phyloP scores from a whole-genome alignment of 2,329 filamentous ascomycete species.

The Botrytis tulipae region DNA sequence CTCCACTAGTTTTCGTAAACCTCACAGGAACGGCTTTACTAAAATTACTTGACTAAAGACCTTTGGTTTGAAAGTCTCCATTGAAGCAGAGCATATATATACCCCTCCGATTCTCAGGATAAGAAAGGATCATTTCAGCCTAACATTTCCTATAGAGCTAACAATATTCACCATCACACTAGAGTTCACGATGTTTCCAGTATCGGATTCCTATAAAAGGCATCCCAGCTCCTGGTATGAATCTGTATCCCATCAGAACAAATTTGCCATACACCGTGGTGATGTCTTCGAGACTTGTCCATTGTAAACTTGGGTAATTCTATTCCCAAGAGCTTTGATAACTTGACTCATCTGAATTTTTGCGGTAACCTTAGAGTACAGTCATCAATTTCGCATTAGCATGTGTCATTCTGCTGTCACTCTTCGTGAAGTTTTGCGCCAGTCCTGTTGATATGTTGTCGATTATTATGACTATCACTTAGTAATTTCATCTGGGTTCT shows the following conservation, averaged over 20 bases:
- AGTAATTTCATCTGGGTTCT: too few species aligned
- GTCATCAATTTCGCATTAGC: accelerated
- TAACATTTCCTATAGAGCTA: background rate
- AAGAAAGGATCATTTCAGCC: background rate
- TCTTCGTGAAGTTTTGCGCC: background rate
- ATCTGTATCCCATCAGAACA: background rate
- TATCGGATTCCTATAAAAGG: background rate
- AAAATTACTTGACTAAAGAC: too few species aligned
- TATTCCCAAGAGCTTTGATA: background rate
- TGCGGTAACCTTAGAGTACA: too few species aligned
- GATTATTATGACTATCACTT: too few species aligned
- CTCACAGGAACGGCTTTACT: background rate
- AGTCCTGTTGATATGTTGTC: background rate
- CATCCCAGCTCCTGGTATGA: background rate
- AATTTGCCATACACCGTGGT: background rate
- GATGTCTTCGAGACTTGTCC: background rate
- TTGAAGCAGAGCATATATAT: background rate
- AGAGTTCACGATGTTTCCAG: background rate
- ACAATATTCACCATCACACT: background rate
- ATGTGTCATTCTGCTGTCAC: background rate
- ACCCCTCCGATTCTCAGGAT: background rate
- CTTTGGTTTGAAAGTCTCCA: background rate
- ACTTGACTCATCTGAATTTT: background rate
- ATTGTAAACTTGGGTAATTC: background rate
- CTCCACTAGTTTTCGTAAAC: background rate